These are phyloP conservation scores for Phaffia tasmanica DNA, from an alignment of 768 basidiomycete genomes.

Conservation along the genomic window DNA sequence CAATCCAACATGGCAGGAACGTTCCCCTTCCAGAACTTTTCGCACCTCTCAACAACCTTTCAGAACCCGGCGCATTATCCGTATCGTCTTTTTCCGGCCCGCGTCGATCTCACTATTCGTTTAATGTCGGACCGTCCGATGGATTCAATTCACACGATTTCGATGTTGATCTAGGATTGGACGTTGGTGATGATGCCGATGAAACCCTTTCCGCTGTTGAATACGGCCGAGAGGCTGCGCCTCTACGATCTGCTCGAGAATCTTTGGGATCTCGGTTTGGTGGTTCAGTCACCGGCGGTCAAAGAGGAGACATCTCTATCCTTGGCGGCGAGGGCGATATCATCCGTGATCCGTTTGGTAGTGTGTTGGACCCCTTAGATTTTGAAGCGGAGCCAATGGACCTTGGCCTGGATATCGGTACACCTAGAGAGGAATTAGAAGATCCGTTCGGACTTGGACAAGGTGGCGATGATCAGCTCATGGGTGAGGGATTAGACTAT, in stretches of 20 bases:
- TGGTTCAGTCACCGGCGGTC: background rate
- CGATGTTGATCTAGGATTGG: slow-evolving; percentile 31
- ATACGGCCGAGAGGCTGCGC: slow-evolving; percentile 27
- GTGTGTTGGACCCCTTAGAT: no score
- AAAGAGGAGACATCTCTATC: slow-evolving; percentile 11
- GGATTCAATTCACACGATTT: slow-evolving; percentile 34
- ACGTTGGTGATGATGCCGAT: slow-evolving; percentile 27
- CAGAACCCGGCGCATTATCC: slow-evolving; percentile 33
- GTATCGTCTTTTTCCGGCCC: slow-evolving; percentile 31
- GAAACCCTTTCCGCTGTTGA: slow-evolving; percentile 28
- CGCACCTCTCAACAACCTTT: slow-evolving; percentile 24
- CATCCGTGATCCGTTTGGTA: no score
- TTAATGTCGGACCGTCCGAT: slow-evolving; percentile 28
- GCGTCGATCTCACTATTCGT: slow-evolving; percentile 27
- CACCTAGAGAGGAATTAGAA: slow-evolving; percentile 42
- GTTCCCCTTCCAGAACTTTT: slow-evolving; percentile 1
- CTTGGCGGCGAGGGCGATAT: slow-evolving; percentile 39
- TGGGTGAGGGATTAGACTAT: slow-evolving; percentile 26
- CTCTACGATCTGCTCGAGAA: slow-evolving; percentile 10
- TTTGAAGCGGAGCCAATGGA: slow-evolving; percentile 19
- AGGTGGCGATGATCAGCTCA: slow-evolving; percentile 42
- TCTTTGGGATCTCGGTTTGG: slow-evolving; percentile 20
- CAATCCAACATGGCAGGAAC: background rate
- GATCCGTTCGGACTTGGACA: slow-evolving; percentile 52
- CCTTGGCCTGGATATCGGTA: slow-evolving; percentile 24